Evolutionary conservation across 1,284 basidiomycete species (phyloP).

Genomic region (Phaffia rhodozyma): DNA sequence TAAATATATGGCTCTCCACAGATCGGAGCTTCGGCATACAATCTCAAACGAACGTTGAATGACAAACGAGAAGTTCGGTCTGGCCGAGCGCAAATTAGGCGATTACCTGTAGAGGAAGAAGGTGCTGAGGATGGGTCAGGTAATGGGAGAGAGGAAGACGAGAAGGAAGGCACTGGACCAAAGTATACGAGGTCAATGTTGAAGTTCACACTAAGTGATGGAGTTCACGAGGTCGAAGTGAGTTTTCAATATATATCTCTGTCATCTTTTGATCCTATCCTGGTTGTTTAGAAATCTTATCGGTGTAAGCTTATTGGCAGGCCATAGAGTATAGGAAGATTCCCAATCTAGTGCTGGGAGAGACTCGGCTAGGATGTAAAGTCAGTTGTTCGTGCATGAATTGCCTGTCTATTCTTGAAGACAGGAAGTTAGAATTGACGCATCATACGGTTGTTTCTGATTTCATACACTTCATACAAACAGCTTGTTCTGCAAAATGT

Average conservation of each 20-base stretch:
- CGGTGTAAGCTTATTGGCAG: constrained; percentile 8
- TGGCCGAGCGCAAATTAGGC: constrained; percentile 7
- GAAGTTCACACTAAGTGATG: constrained; percentile 25
- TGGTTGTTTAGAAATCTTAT: not conserved
- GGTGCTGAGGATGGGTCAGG: not conserved
- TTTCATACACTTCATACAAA: not conserved
- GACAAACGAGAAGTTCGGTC: constrained; percentile 9
- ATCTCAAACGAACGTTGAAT: constrained; percentile 3
- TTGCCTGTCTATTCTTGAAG: not conserved
- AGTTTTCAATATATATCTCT: not conserved
- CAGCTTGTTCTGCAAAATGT: constrained; percentile 20
- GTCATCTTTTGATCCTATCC: not conserved
- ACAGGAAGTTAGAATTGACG: not conserved
- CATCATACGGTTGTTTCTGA: not conserved
- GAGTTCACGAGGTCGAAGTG: not conserved
- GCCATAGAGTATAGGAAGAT: constrained; percentile 22
- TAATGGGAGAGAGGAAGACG: constrained; percentile 19
- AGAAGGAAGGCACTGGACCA: constrained; percentile 18
- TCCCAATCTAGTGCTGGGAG: constrained; percentile 18
- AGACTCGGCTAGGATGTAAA: constrained; percentile 21
- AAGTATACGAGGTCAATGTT: constrained; percentile 12
- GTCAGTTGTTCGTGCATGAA: constrained; percentile 2
- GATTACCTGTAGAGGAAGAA: constrained; percentile 10
- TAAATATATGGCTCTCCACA: not conserved
- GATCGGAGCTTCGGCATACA: constrained; percentile 14